Evolutionary conservation across 352 stramenopile species (phyloP), one percentile per base, ranked within the genome.

Genomic region (Phytophthora pini): DNA sequence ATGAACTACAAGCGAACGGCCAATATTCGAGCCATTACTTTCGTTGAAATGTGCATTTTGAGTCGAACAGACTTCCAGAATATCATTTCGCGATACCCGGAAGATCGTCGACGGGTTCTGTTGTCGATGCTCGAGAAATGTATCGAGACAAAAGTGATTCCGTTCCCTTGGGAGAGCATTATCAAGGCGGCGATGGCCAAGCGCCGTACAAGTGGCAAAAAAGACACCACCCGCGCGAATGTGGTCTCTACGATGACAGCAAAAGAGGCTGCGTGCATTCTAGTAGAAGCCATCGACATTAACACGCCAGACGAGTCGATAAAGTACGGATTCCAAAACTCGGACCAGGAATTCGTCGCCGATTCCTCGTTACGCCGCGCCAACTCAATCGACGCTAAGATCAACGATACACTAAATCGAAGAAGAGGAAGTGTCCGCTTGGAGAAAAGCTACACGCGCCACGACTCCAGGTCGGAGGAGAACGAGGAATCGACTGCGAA

Each of bases 1-100:
- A 69, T 73, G 57, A 64, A 77, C 43, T 70, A 69, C 57, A 58
- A 61, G 5, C 47, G 64, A 10, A 63, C 65, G 4, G 52, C 56
- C 24, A 73, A 26, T 26, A 41, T 77, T 7, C 65, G 60, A 43
- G 63, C 69, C 0, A 5, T 48, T 1, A 70, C 64, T 1, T 77
- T 65, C 26, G 63, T 70, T 15, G 68, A 71, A 27, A 61, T 75
- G 27, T 66, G 61, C 12, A 26, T 67, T 2, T 38, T 70, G 13
- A 24, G 4, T 20, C 40, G 40, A 8, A 27, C 2, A 7, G 11
- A 26, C n/a, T 70, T 70, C 9, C 62, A 70, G 27, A 11, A n/a
- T 0, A 53, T 63, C 5, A 63, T 63, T 32, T 63, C 31, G 1
- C 40, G 47, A 0, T 65, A 61, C 39, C 62, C 55, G 0, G 54